These are phyloP conservation scores for Aspergillus pseudoterreus DNA, from an alignment of 2,329 filamentous ascomycete genomes.

Conservation along the genomic window DNA sequence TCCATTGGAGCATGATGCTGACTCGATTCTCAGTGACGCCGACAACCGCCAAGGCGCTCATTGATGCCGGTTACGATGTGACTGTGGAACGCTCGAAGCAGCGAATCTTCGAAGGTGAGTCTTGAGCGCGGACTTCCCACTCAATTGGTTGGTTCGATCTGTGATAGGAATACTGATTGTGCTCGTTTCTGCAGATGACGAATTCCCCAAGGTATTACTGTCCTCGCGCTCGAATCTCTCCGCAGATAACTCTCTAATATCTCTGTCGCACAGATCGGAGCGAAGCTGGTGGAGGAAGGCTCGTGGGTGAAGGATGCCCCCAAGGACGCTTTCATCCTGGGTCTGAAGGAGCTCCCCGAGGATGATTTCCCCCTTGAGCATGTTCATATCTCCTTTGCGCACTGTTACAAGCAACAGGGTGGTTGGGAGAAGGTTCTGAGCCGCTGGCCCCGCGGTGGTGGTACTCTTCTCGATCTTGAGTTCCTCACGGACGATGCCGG, in stretches of 20 bases:
- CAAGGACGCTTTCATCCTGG: slow-evolving; percentile 66
- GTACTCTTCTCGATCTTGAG: slow-evolving; percentile 79
- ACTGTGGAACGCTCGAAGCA: slow-evolving; percentile 65
- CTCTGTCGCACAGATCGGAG: slow-evolving; percentile 49
- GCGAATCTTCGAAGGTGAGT: slow-evolving; percentile 54
- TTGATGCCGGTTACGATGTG: slow-evolving; percentile 67
- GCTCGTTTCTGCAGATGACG: slow-evolving; percentile 23
- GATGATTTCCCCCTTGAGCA: slow-evolving; percentile 69
- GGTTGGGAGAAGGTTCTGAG: slow-evolving; percentile 78
- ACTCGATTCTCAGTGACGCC: slow-evolving; percentile 38
- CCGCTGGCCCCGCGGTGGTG: slow-evolving; percentile 71
- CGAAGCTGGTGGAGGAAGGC: slow-evolving; percentile 61
- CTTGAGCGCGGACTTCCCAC: not conserved
- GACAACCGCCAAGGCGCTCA: slow-evolving; percentile 57
- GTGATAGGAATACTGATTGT: slow-evolving; percentile 8
- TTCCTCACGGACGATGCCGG: slow-evolving; percentile 74
- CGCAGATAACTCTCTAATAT: not conserved
- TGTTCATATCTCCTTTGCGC: slow-evolving; percentile 67
- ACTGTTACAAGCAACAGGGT: slow-evolving; percentile 72
- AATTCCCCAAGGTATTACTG: slow-evolving; percentile 31
- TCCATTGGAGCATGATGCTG: too few relatives aligned
- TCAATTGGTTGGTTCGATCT: not conserved
- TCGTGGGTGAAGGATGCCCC: slow-evolving; percentile 64
- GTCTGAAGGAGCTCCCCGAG: slow-evolving; percentile 73
- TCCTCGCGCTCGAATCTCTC: not conserved